Conservation (phyloP, 2,329 filamentous ascomycete genomes). For the Alternaria sp. region DNA sequence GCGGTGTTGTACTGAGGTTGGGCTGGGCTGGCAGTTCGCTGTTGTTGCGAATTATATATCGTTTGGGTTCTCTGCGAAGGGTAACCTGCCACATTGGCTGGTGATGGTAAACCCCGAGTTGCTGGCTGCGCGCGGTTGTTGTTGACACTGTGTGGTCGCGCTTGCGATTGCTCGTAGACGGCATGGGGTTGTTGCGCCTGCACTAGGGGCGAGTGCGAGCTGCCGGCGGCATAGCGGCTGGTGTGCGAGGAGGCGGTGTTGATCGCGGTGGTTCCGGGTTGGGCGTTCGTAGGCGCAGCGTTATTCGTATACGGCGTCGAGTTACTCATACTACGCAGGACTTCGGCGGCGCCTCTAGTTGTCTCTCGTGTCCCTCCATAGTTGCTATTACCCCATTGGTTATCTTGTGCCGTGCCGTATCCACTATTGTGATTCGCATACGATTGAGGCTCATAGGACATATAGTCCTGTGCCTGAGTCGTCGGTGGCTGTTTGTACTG, state of each 20-base stretch:
- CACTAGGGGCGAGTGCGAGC: constrained; percentile 21
- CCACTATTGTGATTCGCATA: constrained; percentile 31
- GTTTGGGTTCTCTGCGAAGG: constrained; percentile 36
- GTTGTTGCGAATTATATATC: constrained; percentile 39
- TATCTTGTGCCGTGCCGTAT: constrained; percentile 34
- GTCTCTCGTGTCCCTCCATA: constrained; percentile 39
- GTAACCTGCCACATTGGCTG: constrained; percentile 33
- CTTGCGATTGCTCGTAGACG: constrained; percentile 35
- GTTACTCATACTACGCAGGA: constrained; percentile 47
- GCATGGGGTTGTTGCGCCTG: constrained; percentile 34
- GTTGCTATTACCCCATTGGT: constrained; percentile 32
- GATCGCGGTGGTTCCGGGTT: constrained; percentile 34
- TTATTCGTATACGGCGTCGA: constrained; percentile 31
- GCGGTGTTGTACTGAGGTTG: constrained; percentile 35
- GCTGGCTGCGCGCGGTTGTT: constrained; percentile 30
- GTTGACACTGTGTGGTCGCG: constrained; percentile 41
- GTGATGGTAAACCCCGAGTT: constrained; percentile 34
- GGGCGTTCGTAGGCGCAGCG: constrained; percentile 22
- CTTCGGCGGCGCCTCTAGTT: constrained; percentile 44
- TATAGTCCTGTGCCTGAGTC: constrained; percentile 39
- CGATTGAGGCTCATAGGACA: constrained; percentile 34
- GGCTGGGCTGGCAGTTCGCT: constrained; percentile 40
- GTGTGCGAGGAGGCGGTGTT: constrained; percentile 29
- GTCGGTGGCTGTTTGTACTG: constrained; percentile 38
- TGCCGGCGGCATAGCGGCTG: constrained; percentile 28